Conservation (phyloP, 2,329 filamentous ascomycete genomes). For the Fusarium protoensiforme region DNA sequence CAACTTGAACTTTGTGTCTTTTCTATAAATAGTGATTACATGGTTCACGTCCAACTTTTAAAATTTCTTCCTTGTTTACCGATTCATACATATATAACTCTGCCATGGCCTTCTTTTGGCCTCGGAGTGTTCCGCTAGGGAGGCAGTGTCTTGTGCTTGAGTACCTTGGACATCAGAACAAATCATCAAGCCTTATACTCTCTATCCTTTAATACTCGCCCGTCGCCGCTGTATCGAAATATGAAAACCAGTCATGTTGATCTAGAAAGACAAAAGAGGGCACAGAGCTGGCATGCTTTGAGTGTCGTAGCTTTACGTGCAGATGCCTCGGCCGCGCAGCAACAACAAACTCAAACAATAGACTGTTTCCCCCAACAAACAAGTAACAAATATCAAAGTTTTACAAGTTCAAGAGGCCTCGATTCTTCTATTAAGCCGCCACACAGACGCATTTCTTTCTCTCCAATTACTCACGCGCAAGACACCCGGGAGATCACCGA, state of each 20-base stretch:
- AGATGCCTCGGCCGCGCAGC: not conserved
- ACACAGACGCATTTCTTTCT: not conserved
- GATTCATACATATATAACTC: not conserved
- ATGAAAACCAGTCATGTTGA: not conserved
- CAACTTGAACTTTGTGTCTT: not conserved
- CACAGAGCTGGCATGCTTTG: not conserved
- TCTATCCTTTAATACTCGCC: not conserved
- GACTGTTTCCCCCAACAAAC: not conserved
- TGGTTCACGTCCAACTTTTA: not conserved
- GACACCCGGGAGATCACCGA: not conserved
- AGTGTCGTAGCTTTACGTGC: not conserved
- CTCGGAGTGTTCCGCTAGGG: not conserved
- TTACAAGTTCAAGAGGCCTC: not conserved
- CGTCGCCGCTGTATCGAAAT: not conserved
- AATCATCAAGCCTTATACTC: not conserved
- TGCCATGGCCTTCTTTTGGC: not conserved
- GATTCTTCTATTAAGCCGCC: not conserved
- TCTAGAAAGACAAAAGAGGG: not conserved
- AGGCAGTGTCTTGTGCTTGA: not conserved
- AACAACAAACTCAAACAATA: not conserved
- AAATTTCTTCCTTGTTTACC: not conserved
- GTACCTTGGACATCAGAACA: not conserved
- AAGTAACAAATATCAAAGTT: not conserved
- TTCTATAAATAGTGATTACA: not conserved
- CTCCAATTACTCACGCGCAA: not conserved